Percentiles rank a stretch among this genome's conserved stretches.
These are phyloP conservation scores for Agrocybe pediades DNA, from an alignment of 768 basidiomycete species.

Conservation along the genomic window DNA sequence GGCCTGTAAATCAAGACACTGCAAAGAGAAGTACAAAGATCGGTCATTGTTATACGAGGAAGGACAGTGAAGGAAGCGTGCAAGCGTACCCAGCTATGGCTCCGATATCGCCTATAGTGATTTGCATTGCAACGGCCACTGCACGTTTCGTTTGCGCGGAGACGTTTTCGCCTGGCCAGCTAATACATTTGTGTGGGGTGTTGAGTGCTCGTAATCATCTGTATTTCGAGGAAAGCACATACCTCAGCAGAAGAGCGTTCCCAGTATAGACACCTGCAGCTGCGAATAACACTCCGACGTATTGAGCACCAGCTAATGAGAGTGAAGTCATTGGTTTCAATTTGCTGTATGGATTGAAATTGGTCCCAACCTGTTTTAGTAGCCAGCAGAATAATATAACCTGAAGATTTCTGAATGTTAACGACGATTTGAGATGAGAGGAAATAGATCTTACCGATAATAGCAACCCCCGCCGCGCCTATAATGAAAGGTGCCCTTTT, in stretches of 20 bases:
- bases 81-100: constrained; percentile 49
- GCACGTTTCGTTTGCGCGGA: constrained; percentile 69
- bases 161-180: constrained; percentile 70
- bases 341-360: not conserved
- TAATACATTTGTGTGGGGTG: constrained; percentile 10
- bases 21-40: not conserved
- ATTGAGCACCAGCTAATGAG: constrained; percentile 49
- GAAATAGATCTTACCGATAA: constrained; percentile 42
- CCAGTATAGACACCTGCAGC: constrained; percentile 60
- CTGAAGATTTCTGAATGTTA: constrained; percentile 23
- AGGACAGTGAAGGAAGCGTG: not conserved
- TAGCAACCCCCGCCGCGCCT: constrained; percentile 45
- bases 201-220: too few species aligned
- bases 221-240: not conserved
- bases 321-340: not conserved
- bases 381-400: constrained; percentile 57
- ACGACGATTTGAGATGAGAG: not conserved
- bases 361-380: constrained; percentile 45
- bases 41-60: not conserved
- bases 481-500: constrained; percentile 56
- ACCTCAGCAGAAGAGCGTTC: constrained; percentile 58
- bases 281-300: constrained; percentile 57
- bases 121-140: constrained; percentile 63
- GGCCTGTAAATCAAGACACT: constrained; percentile 61
- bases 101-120: constrained; percentile 62